Evolutionary conservation across 2,329 filamentous ascomycete species (phyloP).

Genomic region (Pseudohalonectria lignicola): DNA sequence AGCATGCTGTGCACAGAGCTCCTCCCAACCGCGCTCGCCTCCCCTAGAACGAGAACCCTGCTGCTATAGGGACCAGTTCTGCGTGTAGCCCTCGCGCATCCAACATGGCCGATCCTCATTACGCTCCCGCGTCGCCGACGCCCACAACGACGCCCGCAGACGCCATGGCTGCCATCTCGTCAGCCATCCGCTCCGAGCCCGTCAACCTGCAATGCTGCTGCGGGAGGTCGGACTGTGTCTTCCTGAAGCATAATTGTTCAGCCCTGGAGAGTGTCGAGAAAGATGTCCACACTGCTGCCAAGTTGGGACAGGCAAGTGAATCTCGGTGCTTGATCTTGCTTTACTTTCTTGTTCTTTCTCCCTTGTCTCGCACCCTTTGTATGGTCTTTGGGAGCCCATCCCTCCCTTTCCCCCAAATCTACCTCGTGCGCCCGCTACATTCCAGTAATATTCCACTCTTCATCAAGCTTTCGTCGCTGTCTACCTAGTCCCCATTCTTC

Average conservation of each 20-base stretch:
- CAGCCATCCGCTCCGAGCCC: constrained; percentile 1
- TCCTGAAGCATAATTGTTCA: constrained; percentile 68
- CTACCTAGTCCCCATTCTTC: too few species aligned
- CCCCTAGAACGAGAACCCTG: not conserved
- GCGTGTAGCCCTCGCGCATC: not conserved
- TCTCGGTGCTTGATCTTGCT: too few species aligned
- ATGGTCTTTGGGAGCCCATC: constrained; percentile 2
- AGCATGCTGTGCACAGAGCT: not conserved
- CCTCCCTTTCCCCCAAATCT: not conserved
- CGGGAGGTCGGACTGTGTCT: constrained; percentile 67
- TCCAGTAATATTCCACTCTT: not conserved
- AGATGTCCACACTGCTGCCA: constrained; percentile 76
- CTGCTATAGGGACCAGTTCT: not conserved
- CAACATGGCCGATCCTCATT: not conserved
- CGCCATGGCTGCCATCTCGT: constrained; percentile 2
- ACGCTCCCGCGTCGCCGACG: constrained; percentile 1
- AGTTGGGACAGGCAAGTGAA: constrained; percentile 75
- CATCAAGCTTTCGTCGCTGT: too few species aligned
- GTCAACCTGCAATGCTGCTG: constrained; percentile 65
- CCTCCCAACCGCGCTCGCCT: not conserved
- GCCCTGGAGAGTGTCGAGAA: constrained; percentile 74
- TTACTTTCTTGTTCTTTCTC: not conserved
- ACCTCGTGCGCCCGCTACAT: not conserved
- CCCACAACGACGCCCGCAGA: not conserved
- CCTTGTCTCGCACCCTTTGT: constrained; percentile 12